phyloP scores from a whole-genome alignment of 768 basidiomycete species.

The Macrolepiota dolichaula region DNA sequence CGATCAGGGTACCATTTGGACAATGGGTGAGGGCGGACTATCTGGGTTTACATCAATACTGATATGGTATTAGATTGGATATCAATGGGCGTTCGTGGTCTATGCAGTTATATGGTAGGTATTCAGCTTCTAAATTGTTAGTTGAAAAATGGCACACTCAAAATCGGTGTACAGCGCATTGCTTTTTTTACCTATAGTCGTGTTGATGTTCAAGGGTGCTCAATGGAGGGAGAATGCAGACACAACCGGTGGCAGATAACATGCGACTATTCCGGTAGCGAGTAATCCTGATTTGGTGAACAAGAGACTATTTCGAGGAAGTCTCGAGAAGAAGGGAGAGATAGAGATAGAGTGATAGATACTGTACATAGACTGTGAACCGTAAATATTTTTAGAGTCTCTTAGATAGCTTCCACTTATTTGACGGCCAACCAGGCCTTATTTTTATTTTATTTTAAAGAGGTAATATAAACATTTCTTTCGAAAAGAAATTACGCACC shows the following conservation, averaged over 20 bases:
- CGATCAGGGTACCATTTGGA: slow-evolving; percentile 31
- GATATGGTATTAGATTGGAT: slow-evolving; percentile 26
- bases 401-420: too few species aligned
- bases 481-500: too few species aligned
- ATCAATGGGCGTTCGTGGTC: slow-evolving; percentile 33
- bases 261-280: neutral
- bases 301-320: too few species aligned
- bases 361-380: too few species aligned
- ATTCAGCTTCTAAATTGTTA: neutral
- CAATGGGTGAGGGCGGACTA: slow-evolving; percentile 19
- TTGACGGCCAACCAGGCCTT: too few species aligned
- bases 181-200: slow-evolving; percentile 28
- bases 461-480: too few species aligned
- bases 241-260: neutral
- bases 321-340: too few species aligned
- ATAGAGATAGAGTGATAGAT: too few species aligned
- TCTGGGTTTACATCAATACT: neutral
- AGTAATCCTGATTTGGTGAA: neutral
- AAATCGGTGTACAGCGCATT: slow-evolving; percentile 18
- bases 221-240: slow-evolving; percentile 23
- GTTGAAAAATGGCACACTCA: neutral
- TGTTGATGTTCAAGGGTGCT: slow-evolving; percentile 28
- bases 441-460: too few species aligned
- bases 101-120: slow-evolving; percentile 32
- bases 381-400: too few species aligned